Evolutionary conservation across 2,329 filamentous ascomycete species (phyloP), one percentile per base, ranked within the genome.

Genomic region (Cryphonectria carpinicola): DNA sequence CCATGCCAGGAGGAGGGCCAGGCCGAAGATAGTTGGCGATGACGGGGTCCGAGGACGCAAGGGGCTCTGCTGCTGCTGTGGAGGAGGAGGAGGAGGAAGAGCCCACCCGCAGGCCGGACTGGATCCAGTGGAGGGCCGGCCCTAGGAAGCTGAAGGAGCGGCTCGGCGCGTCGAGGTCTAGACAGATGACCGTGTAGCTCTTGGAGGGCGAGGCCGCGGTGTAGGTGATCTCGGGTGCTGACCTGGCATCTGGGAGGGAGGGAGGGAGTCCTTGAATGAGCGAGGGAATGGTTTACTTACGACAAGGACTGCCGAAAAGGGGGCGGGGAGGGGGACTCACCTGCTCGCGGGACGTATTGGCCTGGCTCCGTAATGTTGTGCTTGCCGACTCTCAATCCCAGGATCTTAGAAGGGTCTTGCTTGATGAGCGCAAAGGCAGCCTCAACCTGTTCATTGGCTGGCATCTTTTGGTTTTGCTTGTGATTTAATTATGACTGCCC

Each of bases 141-240:
- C 83, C 80, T 0, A 86, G 76, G 39, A 83, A 71, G 37, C 75
- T 74, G 66, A 82, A 79, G 17, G 80, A 82, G 0, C 79, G 79
- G 72, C 82, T 83, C 0, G 85, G 85, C 0, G 84, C 81, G 77
- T 87, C 85, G 22, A 84, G 78, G 72, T 87, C 84, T 39, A 86
- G 74, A 63, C 76, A 76, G 35, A 85, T 74, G 69, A 82, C 74
- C 35, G 85, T 69, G 76, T 84, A 86, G 37, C 74, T 78, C n/a
- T 52, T 67, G 61, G 58, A 46, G 3, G 22, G 28, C 17, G 58
- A 65, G 32, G 69, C 52, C 17, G 37, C 13, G 49, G 13, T 7
- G 32, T 71, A 56, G 62, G 61, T 70, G 25, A 72, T 32, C 25
- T 66, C 46, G 7, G 68, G 71, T 1, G 52, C n/a, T 17, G 65